phyloP scores from a whole-genome alignment of 352 stramenopile genomes.

The Phytophthora meadii region DNA sequence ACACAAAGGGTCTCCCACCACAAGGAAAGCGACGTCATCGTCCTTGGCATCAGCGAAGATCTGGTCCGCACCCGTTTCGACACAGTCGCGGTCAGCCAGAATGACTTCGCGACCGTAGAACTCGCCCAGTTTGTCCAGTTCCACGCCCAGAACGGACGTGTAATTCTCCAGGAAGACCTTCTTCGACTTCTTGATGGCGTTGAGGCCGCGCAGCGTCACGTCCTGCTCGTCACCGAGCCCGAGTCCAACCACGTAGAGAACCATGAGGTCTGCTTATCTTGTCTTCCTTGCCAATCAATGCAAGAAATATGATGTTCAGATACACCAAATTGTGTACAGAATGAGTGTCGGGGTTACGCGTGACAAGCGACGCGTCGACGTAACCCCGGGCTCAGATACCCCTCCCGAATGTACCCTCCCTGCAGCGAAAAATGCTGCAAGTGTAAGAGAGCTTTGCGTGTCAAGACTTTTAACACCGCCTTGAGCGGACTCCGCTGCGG shows the following conservation, averaged over 20 bases:
- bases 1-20: slow-evolving; percentile 98
- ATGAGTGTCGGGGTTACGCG: neutral
- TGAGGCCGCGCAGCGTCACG: slow-evolving; percentile 97
- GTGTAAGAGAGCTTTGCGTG: no score
- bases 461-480: no score
- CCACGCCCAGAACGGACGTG: slow-evolving; percentile 96
- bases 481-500: no score
- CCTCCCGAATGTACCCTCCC: neutral
- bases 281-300: slow-evolving; percentile 16
- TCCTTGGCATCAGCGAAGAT: slow-evolving; percentile 94
- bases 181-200: slow-evolving; percentile 94
- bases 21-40: slow-evolving; percentile 95
- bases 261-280: slow-evolving; percentile 39
- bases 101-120: slow-evolving; percentile 95
- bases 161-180: slow-evolving; percentile 99
- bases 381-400: neutral
- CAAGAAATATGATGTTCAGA: neutral
- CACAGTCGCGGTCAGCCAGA: slow-evolving; percentile 93
- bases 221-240: slow-evolving; percentile 98
- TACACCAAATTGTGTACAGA: neutral
- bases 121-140: slow-evolving; percentile 86
- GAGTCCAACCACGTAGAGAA: slow-evolving; percentile 98
- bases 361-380: neutral
- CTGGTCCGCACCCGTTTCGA: slow-evolving; percentile 96
- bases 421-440: no score